A percentile compares a stretch with the other conserved stretches of the same genome.
These are phyloP conservation scores for Fusarium dlaminii DNA, from an alignment of 2,329 filamentous ascomycete species.

Conservation along the genomic window DNA sequence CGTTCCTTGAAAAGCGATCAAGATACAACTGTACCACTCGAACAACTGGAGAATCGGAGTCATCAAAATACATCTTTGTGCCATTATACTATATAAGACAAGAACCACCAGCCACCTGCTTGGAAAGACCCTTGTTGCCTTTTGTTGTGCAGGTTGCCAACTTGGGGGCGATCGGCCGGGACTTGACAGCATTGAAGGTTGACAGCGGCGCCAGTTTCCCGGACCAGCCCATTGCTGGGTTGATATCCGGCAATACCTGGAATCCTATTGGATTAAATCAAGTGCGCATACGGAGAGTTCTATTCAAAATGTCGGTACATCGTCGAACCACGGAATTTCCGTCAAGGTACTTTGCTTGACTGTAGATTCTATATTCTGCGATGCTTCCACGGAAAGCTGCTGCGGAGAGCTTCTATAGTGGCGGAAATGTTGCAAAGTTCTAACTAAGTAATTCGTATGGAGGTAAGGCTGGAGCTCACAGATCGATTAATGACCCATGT, in stretches of 20 bases:
- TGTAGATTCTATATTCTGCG: background rate
- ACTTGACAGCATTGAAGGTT: constrained; percentile 18
- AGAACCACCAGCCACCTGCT: background rate
- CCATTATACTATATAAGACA: background rate
- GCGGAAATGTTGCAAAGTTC: background rate
- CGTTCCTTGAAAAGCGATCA: constrained; percentile 6
- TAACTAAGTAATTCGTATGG: background rate
- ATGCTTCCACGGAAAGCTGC: constrained; percentile 16
- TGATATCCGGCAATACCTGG: constrained; percentile 26
- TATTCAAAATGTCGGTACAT: background rate
- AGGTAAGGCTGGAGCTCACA: background rate
- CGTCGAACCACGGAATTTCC: background rate
- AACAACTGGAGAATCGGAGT: constrained; percentile 7
- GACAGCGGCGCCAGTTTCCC: constrained; percentile 21
- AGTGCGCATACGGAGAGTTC: background rate
- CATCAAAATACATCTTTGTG: constrained; percentile 1
- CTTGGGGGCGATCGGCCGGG: constrained; percentile 22
- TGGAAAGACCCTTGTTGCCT: constrained; percentile 1
- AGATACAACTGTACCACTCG: background rate
- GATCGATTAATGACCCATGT: background rate
- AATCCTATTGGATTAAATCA: background rate
- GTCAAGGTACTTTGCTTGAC: background rate
- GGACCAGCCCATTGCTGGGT: constrained; percentile 15
- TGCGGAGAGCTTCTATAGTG: constrained; percentile 13
- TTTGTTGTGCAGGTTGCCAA: constrained; percentile 1